Evolutionary conservation across 768 basidiomycete species (phyloP).

Genomic region (Trametes cubensis): DNA sequence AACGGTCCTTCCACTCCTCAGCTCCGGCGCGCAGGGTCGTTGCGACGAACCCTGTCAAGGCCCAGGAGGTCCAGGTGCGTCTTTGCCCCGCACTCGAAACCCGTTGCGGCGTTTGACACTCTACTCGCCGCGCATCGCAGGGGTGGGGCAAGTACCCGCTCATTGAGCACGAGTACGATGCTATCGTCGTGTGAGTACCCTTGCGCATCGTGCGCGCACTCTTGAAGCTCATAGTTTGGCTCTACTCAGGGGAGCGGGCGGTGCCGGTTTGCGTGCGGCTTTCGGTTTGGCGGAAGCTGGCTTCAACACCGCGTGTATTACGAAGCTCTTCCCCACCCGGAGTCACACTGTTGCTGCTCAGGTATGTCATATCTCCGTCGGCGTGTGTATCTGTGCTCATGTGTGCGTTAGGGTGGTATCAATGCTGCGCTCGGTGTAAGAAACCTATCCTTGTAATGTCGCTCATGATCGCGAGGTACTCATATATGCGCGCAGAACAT

Average conservation of each 20-base stretch:
- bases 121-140: constrained; percentile 51
- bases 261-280: constrained; percentile 96
- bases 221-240: not conserved
- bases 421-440: constrained; percentile 94
- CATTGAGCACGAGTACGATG: constrained; percentile 99
- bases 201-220: not conserved
- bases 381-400: constrained; percentile 14
- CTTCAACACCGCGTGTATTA: constrained; percentile 98
- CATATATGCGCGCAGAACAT: constrained; percentile 67
- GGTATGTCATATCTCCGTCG: constrained; percentile 44
- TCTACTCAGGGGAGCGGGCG: constrained; percentile 82
- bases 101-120: constrained; percentile 2
- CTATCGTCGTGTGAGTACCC: constrained; percentile 88
- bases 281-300: constrained; percentile 99
- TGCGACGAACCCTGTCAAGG: constrained; percentile 74
- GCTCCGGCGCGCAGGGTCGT: constrained; percentile 60
- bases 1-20: constrained; percentile 70
- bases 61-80: constrained; percentile 76
- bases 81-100: constrained; percentile 11
- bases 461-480: constrained; percentile 73
- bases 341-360: constrained; percentile 99
- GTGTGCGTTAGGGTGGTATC: constrained; percentile 77
- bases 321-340: constrained; percentile 97
- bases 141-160: constrained; percentile 90
- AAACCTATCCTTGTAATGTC: constrained; percentile 58